These are phyloP conservation scores for Pythium aquatile DNA, from an alignment of 352 stramenopile species.

Conservation along the genomic window DNA sequence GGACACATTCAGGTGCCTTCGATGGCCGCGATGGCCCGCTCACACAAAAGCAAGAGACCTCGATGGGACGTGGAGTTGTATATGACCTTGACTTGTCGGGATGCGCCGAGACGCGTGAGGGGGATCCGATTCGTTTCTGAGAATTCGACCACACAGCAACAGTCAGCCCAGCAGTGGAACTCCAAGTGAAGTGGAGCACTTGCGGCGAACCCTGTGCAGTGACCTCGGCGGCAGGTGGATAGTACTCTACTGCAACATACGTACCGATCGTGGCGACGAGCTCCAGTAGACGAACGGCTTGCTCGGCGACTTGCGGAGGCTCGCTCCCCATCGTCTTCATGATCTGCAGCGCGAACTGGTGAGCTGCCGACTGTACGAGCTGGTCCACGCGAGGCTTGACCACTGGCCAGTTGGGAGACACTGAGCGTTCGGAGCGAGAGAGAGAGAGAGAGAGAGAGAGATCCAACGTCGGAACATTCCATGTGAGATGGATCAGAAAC, in stretches of 20 bases:
- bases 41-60: slow-evolving; percentile 50
- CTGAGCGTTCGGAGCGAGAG: neutral
- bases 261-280: slow-evolving; percentile 46
- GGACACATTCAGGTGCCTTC: slow-evolving; percentile 42
- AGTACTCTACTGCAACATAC: slow-evolving; percentile 5
- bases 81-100: slow-evolving; percentile 51
- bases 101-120: slow-evolving; percentile 53
- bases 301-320: slow-evolving; percentile 32
- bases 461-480: slow-evolving; percentile 1
- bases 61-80: slow-evolving; percentile 50
- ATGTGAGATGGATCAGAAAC: neutral
- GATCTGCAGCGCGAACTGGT: slow-evolving; percentile 48
- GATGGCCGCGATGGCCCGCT: slow-evolving; percentile 51
- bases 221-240: neutral
- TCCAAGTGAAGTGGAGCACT: neutral
- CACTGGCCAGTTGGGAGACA: slow-evolving; percentile 9
- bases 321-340: slow-evolving; percentile 31
- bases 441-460: too few species aligned
- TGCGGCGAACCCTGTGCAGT: too few species aligned
- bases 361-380: slow-evolving; percentile 40
- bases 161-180: neutral
- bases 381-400: slow-evolving; percentile 31
- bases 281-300: slow-evolving; percentile 54
- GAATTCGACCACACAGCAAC: neutral
- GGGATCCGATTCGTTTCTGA: slow-evolving; percentile 51